A percentile compares a stretch with the other conserved stretches of the same genome.
Conservation (phyloP, 345 rosid species). For the Gossypium turneri region DNA sequence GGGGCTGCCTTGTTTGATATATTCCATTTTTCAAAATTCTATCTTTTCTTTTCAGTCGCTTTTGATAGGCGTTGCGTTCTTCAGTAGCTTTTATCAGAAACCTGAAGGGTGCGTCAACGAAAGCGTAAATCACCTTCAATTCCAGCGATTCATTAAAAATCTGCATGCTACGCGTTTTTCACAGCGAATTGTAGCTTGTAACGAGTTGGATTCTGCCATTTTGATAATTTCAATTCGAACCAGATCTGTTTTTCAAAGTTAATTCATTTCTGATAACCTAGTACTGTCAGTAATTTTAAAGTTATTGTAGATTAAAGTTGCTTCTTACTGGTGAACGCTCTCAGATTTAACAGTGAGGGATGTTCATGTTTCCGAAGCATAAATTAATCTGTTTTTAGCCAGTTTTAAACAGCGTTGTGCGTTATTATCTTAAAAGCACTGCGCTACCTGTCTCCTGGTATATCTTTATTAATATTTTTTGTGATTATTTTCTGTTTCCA, state of each 20-base stretch:
- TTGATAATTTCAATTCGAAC: background rate
- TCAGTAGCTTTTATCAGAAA: conserved; percentile 19
- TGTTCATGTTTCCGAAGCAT: conserved; percentile 51
- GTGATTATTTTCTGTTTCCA: background rate
- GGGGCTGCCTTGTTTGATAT: background rate
- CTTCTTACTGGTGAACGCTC: conserved; percentile 45
- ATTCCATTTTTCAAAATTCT: background rate
- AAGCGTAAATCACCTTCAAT: conserved; percentile 35
- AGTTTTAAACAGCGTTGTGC: conserved; percentile 40
- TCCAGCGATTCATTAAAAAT: background rate
- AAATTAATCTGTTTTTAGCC: conserved; percentile 16
- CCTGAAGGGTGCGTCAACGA: conserved; percentile 46
- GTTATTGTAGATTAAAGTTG: conserved; percentile 16
- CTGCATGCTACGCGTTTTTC: conserved; percentile 5
- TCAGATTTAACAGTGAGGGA: conserved; percentile 15
- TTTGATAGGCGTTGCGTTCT: conserved; percentile 55
- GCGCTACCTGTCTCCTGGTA: conserved; percentile 53
- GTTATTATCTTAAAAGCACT: background rate
- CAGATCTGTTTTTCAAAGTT: background rate
- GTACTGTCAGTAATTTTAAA: background rate
- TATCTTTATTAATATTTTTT: background rate
- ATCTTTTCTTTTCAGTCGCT: conserved; percentile 18
- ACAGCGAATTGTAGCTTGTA: conserved; percentile 9
- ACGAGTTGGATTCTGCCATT: conserved; percentile 21
- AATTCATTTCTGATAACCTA: background rate